Conservation (phyloP, 352 stramenopile genomes). For the Pythium coloratum region DNA sequence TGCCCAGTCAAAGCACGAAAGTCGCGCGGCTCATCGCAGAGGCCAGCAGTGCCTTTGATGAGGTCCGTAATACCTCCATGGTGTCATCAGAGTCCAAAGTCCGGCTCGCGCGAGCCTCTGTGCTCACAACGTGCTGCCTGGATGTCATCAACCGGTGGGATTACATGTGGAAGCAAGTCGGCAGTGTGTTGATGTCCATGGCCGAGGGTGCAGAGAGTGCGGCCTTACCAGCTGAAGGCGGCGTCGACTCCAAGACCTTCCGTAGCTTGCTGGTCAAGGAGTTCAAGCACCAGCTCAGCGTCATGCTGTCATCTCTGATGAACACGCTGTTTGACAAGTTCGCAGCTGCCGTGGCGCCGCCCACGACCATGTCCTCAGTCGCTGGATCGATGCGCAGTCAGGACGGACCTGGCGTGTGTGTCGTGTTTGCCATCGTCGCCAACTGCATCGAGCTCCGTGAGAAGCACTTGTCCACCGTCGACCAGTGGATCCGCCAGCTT, state of each 20-base stretch:
- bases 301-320: conserved; percentile 55
- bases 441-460: conserved; percentile 76
- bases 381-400: conserved; percentile 22
- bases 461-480: conserved; percentile 43
- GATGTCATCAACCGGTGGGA: conserved; percentile 56
- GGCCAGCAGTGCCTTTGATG: conserved; percentile 49
- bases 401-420: conserved; percentile 44
- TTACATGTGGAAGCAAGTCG: conserved; percentile 52
- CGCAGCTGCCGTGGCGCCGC: conserved; percentile 19
- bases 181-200: conserved; percentile 48
- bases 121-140: conserved; percentile 45
- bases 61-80: conserved; percentile 65
- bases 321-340: conserved; percentile 50
- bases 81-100: conserved; percentile 75
- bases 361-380: conserved; percentile 37
- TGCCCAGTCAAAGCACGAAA: conserved; percentile 35
- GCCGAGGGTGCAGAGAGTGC: conserved; percentile 29
- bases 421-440: conserved; percentile 66
- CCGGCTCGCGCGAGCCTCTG: conserved; percentile 42
- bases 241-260: conserved; percentile 27
- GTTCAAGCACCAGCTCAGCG: conserved; percentile 45
- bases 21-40: conserved; percentile 47
- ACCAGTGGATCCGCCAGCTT: conserved; percentile 49
- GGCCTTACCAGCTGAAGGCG: neutral
- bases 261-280: conserved; percentile 33